Percentiles rank a stretch among this genome's conserved stretches.
Conservation (phyloP, 257 asterid genomes). For the Perilla frutescens region DNA sequence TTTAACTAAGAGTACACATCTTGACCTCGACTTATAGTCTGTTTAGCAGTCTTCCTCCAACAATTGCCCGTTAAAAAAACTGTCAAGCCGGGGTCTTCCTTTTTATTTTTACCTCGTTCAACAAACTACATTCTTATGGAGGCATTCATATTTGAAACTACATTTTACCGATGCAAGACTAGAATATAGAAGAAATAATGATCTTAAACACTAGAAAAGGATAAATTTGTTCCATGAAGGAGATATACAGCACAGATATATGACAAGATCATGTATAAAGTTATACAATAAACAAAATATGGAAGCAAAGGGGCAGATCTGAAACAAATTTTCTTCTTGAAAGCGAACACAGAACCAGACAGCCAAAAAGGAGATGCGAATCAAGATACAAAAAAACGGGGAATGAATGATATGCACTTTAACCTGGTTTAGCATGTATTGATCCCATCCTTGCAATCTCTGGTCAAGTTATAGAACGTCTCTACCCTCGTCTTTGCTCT, state of each 20-base stretch:
- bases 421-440: conserved; percentile 62
- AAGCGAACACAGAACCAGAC: conserved; percentile 7
- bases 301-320: conserved; percentile 20
- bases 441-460: conserved; percentile 92
- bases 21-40: neutral
- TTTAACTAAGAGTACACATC: neutral
- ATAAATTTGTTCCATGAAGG: conserved; percentile 3
- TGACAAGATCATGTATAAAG: conserved; percentile 19
- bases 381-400: neutral
- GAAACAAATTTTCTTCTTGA: conserved; percentile 18
- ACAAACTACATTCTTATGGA: neutral
- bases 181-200: neutral
- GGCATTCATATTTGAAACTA: neutral
- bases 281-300: conserved; percentile 34
- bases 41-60: neutral
- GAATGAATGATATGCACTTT: neutral
- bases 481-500: conserved; percentile 83
- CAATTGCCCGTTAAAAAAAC: neutral
- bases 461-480: conserved; percentile 87
- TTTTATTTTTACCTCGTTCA: neutral
- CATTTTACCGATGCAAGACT: neutral
- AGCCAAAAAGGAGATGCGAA: neutral
- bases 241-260: conserved; percentile 25
- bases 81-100: neutral
- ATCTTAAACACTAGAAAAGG: conserved; percentile 18